Base-by-base conservation (phyloP, 108 stramenopile genomes). In the Cyclotella cryptica region DNA sequence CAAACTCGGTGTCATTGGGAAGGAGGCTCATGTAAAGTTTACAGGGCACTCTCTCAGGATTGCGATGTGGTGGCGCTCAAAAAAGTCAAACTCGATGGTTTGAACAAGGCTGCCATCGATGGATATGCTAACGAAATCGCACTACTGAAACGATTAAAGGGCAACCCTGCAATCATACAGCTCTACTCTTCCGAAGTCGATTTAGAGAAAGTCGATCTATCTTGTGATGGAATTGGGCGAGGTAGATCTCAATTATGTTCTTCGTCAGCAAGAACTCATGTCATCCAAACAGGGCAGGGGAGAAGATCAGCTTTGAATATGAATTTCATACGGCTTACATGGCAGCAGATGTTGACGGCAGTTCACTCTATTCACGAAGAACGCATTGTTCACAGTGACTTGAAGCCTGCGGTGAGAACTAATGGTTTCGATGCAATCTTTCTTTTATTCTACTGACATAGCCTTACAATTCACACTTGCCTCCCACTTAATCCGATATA, bases 341-440 rank as follows among this genome's bases (percentile, higher is more conserved):
- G 98, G 98, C 95, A 98, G 86, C 98, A 99, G 83, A 99, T 99
- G 99, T 87, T 99, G 53, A 87, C 87, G 69, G 98, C 98, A 18
- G 99, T 99, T 6, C 93, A 98, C 62, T 95, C 93, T 62, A 98
- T 99, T 64, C 99, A 99, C 71, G 96, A 98, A 80, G 93, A 94
- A 55, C 75, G 98, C 47, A 98, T 99, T 45, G 96, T 99, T 63
- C 99, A 99, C 83, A 92, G 97, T 30, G 99, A 99, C 74, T 78
- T 99, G 62, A 96, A 95, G 73, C 94, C 94, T 42, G 94, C 92
- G 51, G 78, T 79, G 45, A 79, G 78, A 51, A 45, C 17, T 17
- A 8, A 86, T 87, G 21, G 65, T 89, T 87, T 52, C 61, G 88
- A 40, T 78, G 87, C 54, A 26, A 57, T 49, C 70, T 22, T n/a